A percentile compares a stretch with the other conserved stretches of the same genome.
Conservation (phyloP, 1,284 basidiomycete species). For the Heterobasidion occidentale region DNA sequence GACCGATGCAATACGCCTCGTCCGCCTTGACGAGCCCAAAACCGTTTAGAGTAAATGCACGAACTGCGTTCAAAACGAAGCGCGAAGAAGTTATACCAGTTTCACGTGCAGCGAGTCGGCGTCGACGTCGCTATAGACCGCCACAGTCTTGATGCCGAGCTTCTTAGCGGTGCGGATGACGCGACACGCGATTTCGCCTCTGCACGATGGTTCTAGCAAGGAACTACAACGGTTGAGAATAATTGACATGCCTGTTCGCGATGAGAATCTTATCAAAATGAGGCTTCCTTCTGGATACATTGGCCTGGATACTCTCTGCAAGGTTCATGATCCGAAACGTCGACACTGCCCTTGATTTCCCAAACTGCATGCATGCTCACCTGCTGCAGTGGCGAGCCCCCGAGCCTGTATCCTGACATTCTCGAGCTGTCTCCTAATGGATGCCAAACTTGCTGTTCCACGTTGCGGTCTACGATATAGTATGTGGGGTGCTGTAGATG, state of each 20-base stretch:
- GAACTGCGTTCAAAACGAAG: neutral
- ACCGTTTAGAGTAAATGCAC: too few species aligned
- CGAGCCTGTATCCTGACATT: neutral
- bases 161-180: constrained; percentile 87
- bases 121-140: constrained; percentile 87
- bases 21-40: constrained; percentile 59
- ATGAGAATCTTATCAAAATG: constrained; percentile 83
- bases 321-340: neutral
- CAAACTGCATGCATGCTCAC: constrained; percentile 3
- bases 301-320: neutral
- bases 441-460: neutral
- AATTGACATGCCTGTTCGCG: constrained; percentile 60
- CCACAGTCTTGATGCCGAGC: constrained; percentile 84
- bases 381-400: constrained; percentile 12
- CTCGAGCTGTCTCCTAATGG: neutral
- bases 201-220: constrained; percentile 20
- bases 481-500: neutral
- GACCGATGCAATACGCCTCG: constrained; percentile 91
- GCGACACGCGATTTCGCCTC: constrained; percentile 92
- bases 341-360: too few species aligned
- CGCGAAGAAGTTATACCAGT: constrained; percentile 34
- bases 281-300: constrained; percentile 25
- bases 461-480: neutral
- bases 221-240: too few species aligned
- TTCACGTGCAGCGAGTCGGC: constrained; percentile 71